phyloP scores from a whole-genome alignment of 1,284 basidiomycete genomes.

The Mycosarcoma mackinlayi region DNA sequence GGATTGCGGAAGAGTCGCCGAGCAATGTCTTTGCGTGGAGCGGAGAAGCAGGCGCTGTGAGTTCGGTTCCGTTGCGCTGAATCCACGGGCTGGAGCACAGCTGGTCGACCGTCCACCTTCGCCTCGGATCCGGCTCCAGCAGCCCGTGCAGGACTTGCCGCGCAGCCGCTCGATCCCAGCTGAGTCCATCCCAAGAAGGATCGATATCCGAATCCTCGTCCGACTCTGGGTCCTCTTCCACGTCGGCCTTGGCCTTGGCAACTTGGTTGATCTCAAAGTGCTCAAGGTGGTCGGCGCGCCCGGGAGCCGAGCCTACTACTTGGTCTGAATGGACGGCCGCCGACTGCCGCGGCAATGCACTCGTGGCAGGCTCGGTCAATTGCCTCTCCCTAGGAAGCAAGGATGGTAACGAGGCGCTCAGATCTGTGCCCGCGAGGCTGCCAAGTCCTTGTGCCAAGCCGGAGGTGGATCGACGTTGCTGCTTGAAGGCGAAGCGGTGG shows the following conservation, averaged over 20 bases:
- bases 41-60: background rate
- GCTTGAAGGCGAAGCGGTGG: constrained; percentile 36
- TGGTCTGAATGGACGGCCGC: constrained; percentile 38
- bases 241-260: constrained; percentile 47
- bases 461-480: constrained; percentile 21
- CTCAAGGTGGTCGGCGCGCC: constrained; percentile 36
- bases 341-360: constrained; percentile 6
- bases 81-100: constrained; percentile 44
- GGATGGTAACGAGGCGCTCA: constrained; percentile 52
- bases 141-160: constrained; percentile 53
- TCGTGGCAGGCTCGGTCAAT: constrained; percentile 14
- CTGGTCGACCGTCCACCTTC: constrained; percentile 57
- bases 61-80: constrained; percentile 15
- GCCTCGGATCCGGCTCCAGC: constrained; percentile 54
- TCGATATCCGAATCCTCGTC: constrained; percentile 51
- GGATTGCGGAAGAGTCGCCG: background rate
- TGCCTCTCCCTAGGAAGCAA: constrained; percentile 34
- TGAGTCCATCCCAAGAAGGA: constrained; percentile 51
- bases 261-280: constrained; percentile 48
- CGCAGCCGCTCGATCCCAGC: constrained; percentile 54
- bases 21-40: background rate
- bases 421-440: constrained; percentile 25
- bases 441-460: constrained; percentile 8
- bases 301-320: constrained; percentile 49
- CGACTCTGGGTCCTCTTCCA: constrained; percentile 55